Evolutionary conservation across 2,329 filamentous ascomycete species (phyloP).

Genomic region (Colletotrichum costaricense): DNA sequence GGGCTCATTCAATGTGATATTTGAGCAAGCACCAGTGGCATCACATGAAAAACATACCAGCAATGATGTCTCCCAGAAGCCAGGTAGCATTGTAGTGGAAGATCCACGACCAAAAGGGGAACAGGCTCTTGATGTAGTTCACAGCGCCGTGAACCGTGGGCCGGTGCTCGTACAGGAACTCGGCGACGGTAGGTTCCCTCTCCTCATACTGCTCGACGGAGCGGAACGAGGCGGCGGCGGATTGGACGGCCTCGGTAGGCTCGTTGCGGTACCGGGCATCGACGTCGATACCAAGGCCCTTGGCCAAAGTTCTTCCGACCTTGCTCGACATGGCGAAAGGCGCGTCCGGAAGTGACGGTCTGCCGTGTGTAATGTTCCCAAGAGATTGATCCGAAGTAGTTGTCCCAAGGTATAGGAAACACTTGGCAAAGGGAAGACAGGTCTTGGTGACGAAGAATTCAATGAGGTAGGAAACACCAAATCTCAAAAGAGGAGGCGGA

Average conservation of each 20-base stretch:
- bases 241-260: slow-evolving; percentile 41
- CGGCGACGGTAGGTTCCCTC: slow-evolving; percentile 53
- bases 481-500: background rate
- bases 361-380: background rate
- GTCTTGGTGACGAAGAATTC: background rate
- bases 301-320: slow-evolving; percentile 41
- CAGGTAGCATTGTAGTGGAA: slow-evolving; percentile 44
- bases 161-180: slow-evolving; percentile 52
- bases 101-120: slow-evolving; percentile 63
- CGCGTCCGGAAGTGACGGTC: background rate
- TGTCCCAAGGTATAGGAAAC: background rate
- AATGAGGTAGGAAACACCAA: background rate
- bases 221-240: slow-evolving; percentile 40
- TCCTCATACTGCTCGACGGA: slow-evolving; percentile 42
- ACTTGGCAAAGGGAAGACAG: background rate
- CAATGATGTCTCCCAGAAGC: slow-evolving; percentile 36
- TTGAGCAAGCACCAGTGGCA: no score
- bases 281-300: slow-evolving; percentile 45
- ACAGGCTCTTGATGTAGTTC: slow-evolving; percentile 53
- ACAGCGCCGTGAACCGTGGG: slow-evolving; percentile 46
- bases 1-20: background rate
- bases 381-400: background rate
- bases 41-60: slow-evolving; percentile 13
- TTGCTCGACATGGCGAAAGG: slow-evolving; percentile 33
- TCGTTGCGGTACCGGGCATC: slow-evolving; percentile 42